These are phyloP conservation scores for Ceratobasidium sp. DNA, from an alignment of 1,284 basidiomycete genomes.

Conservation along the genomic window DNA sequence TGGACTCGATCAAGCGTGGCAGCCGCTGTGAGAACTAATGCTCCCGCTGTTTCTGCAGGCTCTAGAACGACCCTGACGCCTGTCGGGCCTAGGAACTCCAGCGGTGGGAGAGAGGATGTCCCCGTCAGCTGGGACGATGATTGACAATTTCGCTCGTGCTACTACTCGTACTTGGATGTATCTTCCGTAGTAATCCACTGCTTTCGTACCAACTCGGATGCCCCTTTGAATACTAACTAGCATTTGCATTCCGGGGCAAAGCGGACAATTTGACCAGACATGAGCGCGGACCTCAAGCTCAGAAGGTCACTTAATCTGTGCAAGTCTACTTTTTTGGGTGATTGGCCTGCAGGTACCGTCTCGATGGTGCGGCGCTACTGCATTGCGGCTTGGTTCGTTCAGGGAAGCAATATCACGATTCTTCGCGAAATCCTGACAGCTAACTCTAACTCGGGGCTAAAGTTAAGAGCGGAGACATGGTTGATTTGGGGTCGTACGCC, in stretches of 20 bases:
- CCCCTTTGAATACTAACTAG: not conserved
- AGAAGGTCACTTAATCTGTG: conserved; percentile 21
- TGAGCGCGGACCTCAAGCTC: not conserved
- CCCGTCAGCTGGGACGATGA: conserved; percentile 36
- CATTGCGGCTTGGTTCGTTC: not conserved
- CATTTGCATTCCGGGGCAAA: not conserved
- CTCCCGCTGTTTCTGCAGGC: not conserved
- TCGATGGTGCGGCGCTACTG: not conserved
- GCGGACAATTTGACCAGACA: not conserved
- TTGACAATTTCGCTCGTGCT: not conserved
- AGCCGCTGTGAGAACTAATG: not conserved
- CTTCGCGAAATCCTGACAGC: not conserved
- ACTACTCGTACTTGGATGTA: not conserved
- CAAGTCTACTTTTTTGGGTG: conserved; percentile 3
- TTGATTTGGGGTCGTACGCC: not conserved
- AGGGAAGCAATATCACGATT: not conserved
- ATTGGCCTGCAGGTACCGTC: not conserved
- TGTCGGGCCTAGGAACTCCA: not conserved
- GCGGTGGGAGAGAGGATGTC: conserved; percentile 2
- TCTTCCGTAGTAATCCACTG: not conserved
- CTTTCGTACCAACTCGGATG: not conserved
- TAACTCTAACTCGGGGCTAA: conserved; percentile 7
- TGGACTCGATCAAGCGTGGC: conserved; percentile 29
- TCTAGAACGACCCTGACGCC: not conserved
- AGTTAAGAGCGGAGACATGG: not conserved